Percentiles rank a stretch among this genome's conserved stretches.
Evolutionary conservation across 805 yeast genomes (phyloP).

Genomic region (Cyberlindnera xylosilytica): DNA sequence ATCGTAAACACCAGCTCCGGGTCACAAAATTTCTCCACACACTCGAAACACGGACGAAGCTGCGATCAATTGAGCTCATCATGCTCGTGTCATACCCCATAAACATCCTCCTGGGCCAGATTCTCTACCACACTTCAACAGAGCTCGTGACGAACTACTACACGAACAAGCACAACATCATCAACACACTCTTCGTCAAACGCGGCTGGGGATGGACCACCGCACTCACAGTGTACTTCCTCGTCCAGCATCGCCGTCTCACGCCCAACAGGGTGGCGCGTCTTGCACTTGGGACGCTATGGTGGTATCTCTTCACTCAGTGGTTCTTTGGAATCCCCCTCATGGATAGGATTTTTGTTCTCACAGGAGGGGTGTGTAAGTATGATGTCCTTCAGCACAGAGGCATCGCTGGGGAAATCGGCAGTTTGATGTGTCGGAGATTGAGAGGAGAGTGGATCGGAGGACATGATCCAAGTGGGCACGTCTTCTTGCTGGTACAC

Average conservation of each 20-base stretch:
- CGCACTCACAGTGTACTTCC: conserved; percentile 33
- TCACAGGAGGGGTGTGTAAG: conserved; percentile 80
- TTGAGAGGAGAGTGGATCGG: conserved; percentile 71
- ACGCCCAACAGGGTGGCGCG: conserved; percentile 10
- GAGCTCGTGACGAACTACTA: conserved; percentile 22
- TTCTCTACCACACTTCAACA: conserved; percentile 34
- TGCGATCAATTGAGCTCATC: conserved; percentile 13
- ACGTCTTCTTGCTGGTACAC: conserved; percentile 73
- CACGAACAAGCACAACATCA: conserved; percentile 60
- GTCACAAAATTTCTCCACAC: not conserved
- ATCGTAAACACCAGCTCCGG: conserved; percentile 6
- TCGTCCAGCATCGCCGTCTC: conserved; percentile 18
- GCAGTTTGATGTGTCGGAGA: conserved; percentile 42
- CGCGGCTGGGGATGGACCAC: conserved; percentile 93
- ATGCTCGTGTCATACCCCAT: conserved; percentile 32
- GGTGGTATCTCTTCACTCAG: conserved; percentile 89
- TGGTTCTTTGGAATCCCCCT: conserved; percentile 83
- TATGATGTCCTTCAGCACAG: conserved; percentile 7
- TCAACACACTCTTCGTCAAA: conserved; percentile 78
- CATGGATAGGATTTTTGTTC: conserved; percentile 80
- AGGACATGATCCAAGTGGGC: conserved; percentile 97
- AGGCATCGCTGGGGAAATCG: conserved; percentile 10
- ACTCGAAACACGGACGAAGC: conserved; percentile 4
- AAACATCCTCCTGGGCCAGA: conserved; percentile 49
- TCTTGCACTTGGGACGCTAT: conserved; percentile 40